Percentiles rank a stretch among this genome's conserved stretches.
Evolutionary conservation across 1,284 basidiomycete species (phyloP).

Genomic region (Sporisorium scitamineum): DNA sequence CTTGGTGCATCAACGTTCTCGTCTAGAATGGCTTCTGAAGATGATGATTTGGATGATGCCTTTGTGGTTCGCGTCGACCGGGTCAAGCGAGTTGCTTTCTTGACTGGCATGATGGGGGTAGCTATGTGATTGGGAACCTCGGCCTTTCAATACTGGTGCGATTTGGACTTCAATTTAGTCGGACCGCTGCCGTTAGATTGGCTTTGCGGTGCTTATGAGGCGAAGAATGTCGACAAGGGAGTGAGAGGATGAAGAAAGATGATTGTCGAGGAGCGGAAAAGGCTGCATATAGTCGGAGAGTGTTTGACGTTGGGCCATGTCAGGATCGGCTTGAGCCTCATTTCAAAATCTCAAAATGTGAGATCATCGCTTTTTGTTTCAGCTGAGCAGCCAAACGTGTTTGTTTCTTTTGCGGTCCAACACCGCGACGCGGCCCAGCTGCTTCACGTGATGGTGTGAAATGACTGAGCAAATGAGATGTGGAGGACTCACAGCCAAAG

Average conservation of each 20-base stretch:
- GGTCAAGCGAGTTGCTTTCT: conserved; percentile 35
- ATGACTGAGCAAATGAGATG: conserved; percentile 7
- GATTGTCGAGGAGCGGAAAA: not conserved
- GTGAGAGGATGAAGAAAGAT: not conserved
- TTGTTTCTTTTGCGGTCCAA: conserved; percentile 25
- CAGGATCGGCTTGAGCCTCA: not conserved
- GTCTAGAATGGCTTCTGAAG: conserved; percentile 28
- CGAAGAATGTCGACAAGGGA: not conserved
- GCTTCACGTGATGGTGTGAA: conserved; percentile 53
- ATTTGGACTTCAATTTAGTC: too few relatives aligned
- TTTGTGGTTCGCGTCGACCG: conserved; percentile 40
- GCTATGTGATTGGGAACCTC: not conserved
- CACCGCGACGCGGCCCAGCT: conserved; percentile 45
- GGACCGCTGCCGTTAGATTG: not conserved
- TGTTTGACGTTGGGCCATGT: not conserved
- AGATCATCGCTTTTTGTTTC: conserved; percentile 1
- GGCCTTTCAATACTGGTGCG: not conserved
- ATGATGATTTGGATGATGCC: conserved; percentile 27
- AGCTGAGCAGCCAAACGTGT: not conserved
- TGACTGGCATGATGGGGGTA: conserved; percentile 30
- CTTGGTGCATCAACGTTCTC: conserved; percentile 16
- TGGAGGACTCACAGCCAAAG: conserved; percentile 19
- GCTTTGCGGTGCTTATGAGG: not conserved
- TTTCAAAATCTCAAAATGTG: conserved; percentile 2
- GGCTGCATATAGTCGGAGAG: not conserved